phyloP scores from a whole-genome alignment of 2,329 filamentous ascomycete species.

The Helicocarpus griseus region DNA sequence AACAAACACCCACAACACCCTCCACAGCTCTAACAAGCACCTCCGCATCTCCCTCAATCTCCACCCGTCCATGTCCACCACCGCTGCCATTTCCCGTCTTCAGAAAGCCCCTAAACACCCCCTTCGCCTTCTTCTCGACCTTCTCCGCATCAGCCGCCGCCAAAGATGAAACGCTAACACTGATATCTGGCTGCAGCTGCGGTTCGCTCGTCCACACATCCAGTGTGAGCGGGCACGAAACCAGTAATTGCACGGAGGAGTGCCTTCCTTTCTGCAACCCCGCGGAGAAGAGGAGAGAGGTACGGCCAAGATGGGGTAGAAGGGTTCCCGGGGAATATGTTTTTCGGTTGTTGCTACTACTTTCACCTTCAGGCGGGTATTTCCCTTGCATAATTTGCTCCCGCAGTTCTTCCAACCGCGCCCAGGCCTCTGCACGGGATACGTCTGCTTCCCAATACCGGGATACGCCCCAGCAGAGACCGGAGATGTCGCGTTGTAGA shows the following conservation, averaged over 20 bases:
- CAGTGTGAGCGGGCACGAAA: slow-evolving; percentile 26
- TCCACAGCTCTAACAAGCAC: slow-evolving; percentile 26
- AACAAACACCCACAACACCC: slow-evolving; percentile 26
- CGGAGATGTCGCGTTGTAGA: slow-evolving; percentile 28
- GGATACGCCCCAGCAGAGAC: slow-evolving; percentile 33
- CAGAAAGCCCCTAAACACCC: slow-evolving; percentile 28
- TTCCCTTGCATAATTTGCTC: not conserved
- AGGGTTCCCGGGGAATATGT: slow-evolving; percentile 19
- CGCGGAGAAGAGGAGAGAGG: slow-evolving; percentile 25
- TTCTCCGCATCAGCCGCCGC: slow-evolving; percentile 13
- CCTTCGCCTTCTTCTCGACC: slow-evolving; percentile 29
- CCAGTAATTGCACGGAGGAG: slow-evolving; percentile 15
- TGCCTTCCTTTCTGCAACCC: not conserved
- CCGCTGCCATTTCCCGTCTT: slow-evolving; percentile 12
- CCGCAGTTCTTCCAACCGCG: slow-evolving; percentile 8
- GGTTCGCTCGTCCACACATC: slow-evolving; percentile 34
- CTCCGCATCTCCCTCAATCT: slow-evolving; percentile 13
- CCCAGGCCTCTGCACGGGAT: slow-evolving; percentile 30
- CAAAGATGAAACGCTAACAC: slow-evolving; percentile 15
- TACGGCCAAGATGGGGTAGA: slow-evolving; percentile 28
- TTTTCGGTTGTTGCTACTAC: not conserved
- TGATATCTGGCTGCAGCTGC: slow-evolving; percentile 27
- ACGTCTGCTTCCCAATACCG: slow-evolving; percentile 33
- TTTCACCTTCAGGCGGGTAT: not conserved
- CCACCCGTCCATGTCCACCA: slow-evolving; percentile 1